phyloP scores from a whole-genome alignment of 208 protist genomes.

The Giardia muris region DNA sequence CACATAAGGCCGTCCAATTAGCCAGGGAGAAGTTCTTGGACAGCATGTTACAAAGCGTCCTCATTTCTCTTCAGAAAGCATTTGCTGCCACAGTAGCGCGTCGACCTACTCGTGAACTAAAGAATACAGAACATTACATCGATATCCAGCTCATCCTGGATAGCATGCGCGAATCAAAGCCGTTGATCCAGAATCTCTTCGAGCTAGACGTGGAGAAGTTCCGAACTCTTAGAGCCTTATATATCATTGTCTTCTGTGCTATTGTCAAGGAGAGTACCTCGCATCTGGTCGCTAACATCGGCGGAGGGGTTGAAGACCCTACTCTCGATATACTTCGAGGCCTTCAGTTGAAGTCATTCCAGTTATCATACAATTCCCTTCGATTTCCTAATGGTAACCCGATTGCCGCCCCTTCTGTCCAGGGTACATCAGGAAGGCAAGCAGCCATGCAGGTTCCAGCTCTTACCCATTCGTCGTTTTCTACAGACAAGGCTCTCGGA shows the following conservation, averaged over 20 bases:
- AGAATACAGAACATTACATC: neutral
- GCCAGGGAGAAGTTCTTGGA: neutral
- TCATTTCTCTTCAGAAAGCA: neutral
- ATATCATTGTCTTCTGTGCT: neutral
- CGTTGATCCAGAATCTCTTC: neutral
- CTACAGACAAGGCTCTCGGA: neutral
- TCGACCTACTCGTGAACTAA: neutral
- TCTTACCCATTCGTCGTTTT: neutral
- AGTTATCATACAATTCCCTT: neutral
- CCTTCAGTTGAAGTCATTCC: neutral
- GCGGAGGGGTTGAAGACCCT: neutral
- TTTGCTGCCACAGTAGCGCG: neutral
- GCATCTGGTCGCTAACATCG: neutral
- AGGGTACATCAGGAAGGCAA: neutral
- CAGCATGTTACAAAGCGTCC: neutral
- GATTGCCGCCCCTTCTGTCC: neutral
- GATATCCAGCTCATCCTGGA: neutral
- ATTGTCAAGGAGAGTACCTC: neutral
- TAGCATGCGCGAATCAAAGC: neutral
- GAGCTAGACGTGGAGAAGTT: neutral
- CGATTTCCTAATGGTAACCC: neutral
- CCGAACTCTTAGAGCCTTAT: neutral
- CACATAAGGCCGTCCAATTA: neutral
- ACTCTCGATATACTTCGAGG: neutral
- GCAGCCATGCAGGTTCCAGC: neutral